Percentiles rank a stretch among this genome's conserved stretches.
These are phyloP conservation scores for Talaromyces pinophilus DNA, from an alignment of 2,329 filamentous ascomycete species.

Conservation along the genomic window DNA sequence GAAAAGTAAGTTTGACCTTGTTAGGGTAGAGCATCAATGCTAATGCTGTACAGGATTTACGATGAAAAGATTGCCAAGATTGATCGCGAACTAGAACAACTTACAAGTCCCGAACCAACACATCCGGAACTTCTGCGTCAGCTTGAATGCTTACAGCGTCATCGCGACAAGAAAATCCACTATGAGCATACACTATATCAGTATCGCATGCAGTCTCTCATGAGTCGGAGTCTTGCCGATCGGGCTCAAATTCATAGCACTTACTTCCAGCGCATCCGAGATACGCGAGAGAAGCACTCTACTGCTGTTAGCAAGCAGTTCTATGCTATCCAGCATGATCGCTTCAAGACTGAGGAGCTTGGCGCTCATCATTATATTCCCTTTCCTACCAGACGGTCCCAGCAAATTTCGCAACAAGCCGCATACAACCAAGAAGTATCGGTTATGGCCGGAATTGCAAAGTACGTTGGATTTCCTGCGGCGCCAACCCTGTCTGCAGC, in stretches of 20 bases:
- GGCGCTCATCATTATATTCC: slow-evolving; percentile 79
- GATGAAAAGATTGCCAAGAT: slow-evolving; percentile 83
- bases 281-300: slow-evolving; percentile 76
- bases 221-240: slow-evolving; percentile 74
- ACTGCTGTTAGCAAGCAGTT: slow-evolving; percentile 83
- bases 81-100: slow-evolving; percentile 66
- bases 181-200: slow-evolving; percentile 73
- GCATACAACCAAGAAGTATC: slow-evolving; percentile 96
- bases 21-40: slow-evolving; percentile 6
- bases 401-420: slow-evolving; percentile 80
- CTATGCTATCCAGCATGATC: slow-evolving; percentile 88
- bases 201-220: slow-evolving; percentile 71
- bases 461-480: slow-evolving; percentile 93
- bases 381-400: slow-evolving; percentile 73
- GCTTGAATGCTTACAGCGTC: slow-evolving; percentile 80
- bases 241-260: slow-evolving; percentile 85
- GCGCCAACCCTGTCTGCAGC: slow-evolving; percentile 81
- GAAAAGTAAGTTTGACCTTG: slow-evolving; percentile 52
- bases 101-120: slow-evolving; percentile 61
- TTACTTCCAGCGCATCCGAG: slow-evolving; percentile 82
- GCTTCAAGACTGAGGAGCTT: slow-evolving; percentile 74
- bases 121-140: slow-evolving; percentile 91
- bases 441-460: slow-evolving; percentile 83
- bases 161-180: slow-evolving; percentile 76
- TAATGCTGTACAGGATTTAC: slow-evolving; percentile 64